These are phyloP conservation scores for Phyllosticta citrichinensis DNA, from an alignment of 2,329 filamentous ascomycete species.

Conservation along the genomic window DNA sequence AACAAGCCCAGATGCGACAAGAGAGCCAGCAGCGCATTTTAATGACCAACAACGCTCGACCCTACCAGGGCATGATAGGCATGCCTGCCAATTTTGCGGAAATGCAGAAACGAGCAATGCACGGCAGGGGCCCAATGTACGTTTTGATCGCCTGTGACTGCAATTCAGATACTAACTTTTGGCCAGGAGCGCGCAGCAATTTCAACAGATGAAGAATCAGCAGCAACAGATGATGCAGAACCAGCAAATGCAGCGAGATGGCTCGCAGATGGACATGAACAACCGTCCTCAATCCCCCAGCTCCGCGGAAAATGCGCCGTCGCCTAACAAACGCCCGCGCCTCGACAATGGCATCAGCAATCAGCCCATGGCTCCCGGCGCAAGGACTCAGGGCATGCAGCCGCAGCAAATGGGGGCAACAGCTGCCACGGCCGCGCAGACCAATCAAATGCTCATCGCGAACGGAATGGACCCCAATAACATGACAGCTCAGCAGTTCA, in stretches of 20 bases:
- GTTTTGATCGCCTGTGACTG: conserved; percentile 23
- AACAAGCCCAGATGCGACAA: conserved; percentile 63
- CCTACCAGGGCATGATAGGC: conserved; percentile 54
- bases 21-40: conserved; percentile 64
- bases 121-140: conserved; percentile 66
- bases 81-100: conserved; percentile 46
- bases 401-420: conserved; percentile 53
- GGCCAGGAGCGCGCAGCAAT: conserved; percentile 50
- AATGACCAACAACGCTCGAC: conserved; percentile 53
- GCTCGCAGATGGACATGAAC: conserved; percentile 77
- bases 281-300: conserved; percentile 69
- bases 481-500: conserved; percentile 68
- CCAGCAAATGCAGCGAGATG: conserved; percentile 75
- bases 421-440: conserved; percentile 37
- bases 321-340: conserved; percentile 81
- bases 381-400: conserved; percentile 61
- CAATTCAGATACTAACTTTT: neutral
- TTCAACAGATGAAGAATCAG: conserved; percentile 48
- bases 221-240: conserved; percentile 54
- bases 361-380: conserved; percentile 68
- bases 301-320: conserved; percentile 78
- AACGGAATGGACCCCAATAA: conserved; percentile 67
- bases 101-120: conserved; percentile 65
- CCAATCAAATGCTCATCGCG: conserved; percentile 52
- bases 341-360: conserved; percentile 70